Evolutionary conservation across 257 asterid species (phyloP), one percentile per base, ranked within the genome.

Genomic region (Solanum chmielewskii): DNA sequence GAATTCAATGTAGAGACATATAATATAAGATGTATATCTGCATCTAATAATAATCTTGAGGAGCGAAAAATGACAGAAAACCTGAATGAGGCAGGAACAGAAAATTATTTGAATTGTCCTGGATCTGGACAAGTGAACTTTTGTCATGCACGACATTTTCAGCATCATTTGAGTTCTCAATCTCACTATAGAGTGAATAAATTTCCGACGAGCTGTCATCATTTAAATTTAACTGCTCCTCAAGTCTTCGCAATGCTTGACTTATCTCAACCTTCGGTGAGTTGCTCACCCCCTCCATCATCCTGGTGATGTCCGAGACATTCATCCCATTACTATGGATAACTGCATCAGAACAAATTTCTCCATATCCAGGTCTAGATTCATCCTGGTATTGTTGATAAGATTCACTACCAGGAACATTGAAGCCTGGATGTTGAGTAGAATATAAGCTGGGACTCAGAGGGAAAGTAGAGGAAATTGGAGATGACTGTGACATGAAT

Each of bases 141-240:
- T 92, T 92, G 87, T 77, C 95, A 80, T 83, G 83, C 69, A 90
- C 88, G 59, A 88, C 56, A 77, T 91, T 91, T 87, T 87, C 93
- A 62, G 90, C 88, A 90, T 88, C 92, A 88, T 89, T 88, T 45
- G 93, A 84, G 86, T 89, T 92, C 90, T 88, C 92, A 88, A 91
- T 87, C 89, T 89, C 93, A 83, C 86, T 84, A 92, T 87, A 85
- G 89, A 88, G 82, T 15, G 85, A 82, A 86, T 83, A 87, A 66
- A 85, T 83, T 29, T 90, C 92, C 85, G 88, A 85, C 81, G 90
- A 16, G 87, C 90, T 90, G 62, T 93, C 96, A 85, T 95, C 97
- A 86, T 97, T 92, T 88, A 97, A 91, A 94, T 98, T 95, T 88
- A 97, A 87, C 75, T 95, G 96, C 83, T 95, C 94, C 93, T 95